A percentile compares a stretch with the other conserved stretches of the same genome.
These are phyloP conservation scores for Dentipellis fragilis DNA, from an alignment of 768 basidiomycete genomes.

Conservation along the genomic window DNA sequence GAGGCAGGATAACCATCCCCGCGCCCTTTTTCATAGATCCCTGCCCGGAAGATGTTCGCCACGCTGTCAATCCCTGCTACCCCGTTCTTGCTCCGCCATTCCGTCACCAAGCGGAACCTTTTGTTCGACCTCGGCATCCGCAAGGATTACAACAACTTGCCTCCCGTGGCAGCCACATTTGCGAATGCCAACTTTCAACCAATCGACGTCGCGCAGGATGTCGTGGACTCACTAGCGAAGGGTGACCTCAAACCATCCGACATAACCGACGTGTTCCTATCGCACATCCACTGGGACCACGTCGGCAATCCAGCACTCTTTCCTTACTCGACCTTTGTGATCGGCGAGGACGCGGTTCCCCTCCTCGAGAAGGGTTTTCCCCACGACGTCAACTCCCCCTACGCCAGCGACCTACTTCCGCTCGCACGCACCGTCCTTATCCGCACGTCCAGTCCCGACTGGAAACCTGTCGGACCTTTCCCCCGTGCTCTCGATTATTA, in stretches of 20 bases:
- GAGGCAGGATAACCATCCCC: constrained; percentile 3
- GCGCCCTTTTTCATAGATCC: constrained; percentile 11
- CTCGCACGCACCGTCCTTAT: constrained; percentile 6
- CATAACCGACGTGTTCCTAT: constrained; percentile 1
- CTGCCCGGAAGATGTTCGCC: neutral
- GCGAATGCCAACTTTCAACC: neutral
- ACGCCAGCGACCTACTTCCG: neutral
- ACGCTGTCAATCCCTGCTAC: neutral
- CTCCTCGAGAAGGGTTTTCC: constrained; percentile 6
- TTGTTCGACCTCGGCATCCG: constrained; percentile 13
- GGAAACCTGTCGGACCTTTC: constrained; percentile 10
- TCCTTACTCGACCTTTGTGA: constrained; percentile 7
- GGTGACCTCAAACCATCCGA: constrained; percentile 5
- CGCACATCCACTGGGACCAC: constrained; percentile 10
- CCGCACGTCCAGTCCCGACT: neutral
- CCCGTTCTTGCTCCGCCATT: constrained; percentile 11
- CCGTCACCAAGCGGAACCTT: constrained; percentile 1
- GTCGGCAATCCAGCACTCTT: constrained; percentile 11
- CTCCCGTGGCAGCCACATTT: neutral
- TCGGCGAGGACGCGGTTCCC: constrained; percentile 1
- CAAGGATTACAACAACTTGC: neutral
- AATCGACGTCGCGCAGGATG: neutral
- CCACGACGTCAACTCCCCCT: neutral
- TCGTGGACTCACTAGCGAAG: neutral
- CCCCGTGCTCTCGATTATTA: constrained; percentile 8